Evolutionary conservation across 352 stramenopile species (phyloP), one percentile per base, ranked within the genome.

Genomic region (Aphanomyces euteiches): DNA sequence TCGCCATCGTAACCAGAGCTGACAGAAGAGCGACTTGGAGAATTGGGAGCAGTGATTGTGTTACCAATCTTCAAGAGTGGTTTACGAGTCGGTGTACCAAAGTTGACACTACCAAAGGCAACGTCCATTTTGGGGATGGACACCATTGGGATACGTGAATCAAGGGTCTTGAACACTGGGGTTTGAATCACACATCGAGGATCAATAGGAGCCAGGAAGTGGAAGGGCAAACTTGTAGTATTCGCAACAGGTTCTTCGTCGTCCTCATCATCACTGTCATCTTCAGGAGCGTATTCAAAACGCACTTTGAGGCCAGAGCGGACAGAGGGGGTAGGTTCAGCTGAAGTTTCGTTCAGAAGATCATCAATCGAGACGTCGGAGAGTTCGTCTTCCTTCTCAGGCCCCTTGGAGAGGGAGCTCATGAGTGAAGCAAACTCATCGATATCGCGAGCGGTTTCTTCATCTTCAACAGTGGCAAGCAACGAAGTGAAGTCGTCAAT

Each of bases 101-200:
- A 67, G 71, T 72, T 36, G n/a, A 58, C 65, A 63, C 50, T 48
- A 74, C 82, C 56, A 92, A 70, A 67, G 10, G 36, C 39, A 15
- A 70, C 64, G 39, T 93, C 86, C 68, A 93, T 91, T 36, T 85
- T 82, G 12, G 86, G 86, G 39, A 92, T 79, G 48, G 74, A 67
- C 48, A 90, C 76, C 56, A 78, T 76, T 58, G 84, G 84, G 48
- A 93, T 92, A 43, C 86, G 84, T 45, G 86, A 82, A 73, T 93
- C 86, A 45, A 92, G 21, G 68, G 89, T 83, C 79, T 86, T 82
- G 53, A 93, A 93, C 69, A 93, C 77, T 5, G 82, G 73, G 8
- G 79, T 90, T 60, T 83, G 82, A 67, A 93, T 93, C 73, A 79
- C 84, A 64, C 82, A 89, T 47, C 86, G 83, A 64, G 86, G 86